Evolutionary conservation across 495 filamentous ascomycete genomes (phyloP).

Genomic region (Aspergillus sclerotiicarbonarius): DNA sequence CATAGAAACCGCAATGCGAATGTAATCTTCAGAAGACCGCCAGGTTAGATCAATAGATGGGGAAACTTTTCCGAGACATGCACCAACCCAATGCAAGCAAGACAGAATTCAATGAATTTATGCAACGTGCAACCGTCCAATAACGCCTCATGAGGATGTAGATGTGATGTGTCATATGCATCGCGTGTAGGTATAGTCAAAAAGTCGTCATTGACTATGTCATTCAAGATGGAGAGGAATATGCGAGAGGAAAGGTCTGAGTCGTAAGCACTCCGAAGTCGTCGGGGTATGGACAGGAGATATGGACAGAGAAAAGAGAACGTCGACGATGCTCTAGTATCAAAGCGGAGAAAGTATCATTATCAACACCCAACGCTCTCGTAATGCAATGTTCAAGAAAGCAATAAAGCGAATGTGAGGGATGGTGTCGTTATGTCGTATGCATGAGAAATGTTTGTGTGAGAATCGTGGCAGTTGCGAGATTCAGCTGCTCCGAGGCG

Average conservation of each 20-base stretch:
- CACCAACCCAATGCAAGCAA: constrained; percentile 1
- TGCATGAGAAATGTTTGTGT: neutral
- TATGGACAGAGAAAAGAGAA: constrained; percentile 13
- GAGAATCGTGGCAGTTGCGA: neutral
- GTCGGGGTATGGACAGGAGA: neutral
- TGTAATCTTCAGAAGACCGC: too few species aligned
- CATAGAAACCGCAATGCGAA: too few species aligned
- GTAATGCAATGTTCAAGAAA: constrained; percentile 12
- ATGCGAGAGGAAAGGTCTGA: neutral
- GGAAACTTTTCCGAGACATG: neutral
- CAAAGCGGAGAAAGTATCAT: constrained; percentile 1
- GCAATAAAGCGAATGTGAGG: neutral
- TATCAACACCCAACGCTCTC: constrained; percentile 18
- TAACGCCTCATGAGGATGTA: neutral
- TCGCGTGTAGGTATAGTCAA: neutral
- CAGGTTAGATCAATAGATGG: neutral
- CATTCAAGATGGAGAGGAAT: constrained; percentile 1
- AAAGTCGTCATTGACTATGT: neutral
- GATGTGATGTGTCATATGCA: neutral
- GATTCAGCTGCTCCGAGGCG: neutral
- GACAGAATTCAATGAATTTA: neutral
- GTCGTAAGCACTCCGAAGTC: neutral
- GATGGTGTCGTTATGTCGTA: constrained; percentile 8
- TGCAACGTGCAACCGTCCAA: neutral
- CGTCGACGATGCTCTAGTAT: constrained; percentile 4